phyloP scores from a whole-genome alignment of 116 monocot genomes.

The Zostera marina region DNA sequence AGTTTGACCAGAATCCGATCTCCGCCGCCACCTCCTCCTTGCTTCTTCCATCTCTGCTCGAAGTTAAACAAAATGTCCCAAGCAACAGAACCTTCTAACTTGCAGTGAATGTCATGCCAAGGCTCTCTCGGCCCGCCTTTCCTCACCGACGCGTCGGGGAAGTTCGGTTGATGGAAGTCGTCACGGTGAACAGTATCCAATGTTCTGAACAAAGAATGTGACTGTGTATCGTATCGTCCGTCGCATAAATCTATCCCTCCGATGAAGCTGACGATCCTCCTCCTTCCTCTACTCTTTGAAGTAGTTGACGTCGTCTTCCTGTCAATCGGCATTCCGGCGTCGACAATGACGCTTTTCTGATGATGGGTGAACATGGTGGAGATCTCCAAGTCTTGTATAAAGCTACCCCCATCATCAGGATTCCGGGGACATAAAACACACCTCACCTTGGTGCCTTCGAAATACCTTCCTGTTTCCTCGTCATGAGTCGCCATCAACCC shows the following conservation, averaged over 20 bases:
- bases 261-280: slow-evolving; percentile 23
- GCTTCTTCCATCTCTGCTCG: slow-evolving; percentile 32
- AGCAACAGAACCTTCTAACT: slow-evolving; percentile 19
- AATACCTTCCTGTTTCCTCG: slow-evolving; percentile 39
- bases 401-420: slow-evolving; percentile 37
- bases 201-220: slow-evolving; percentile 23
- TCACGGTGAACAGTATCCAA: slow-evolving; percentile 13
- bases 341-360: slow-evolving; percentile 45
- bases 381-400: slow-evolving; percentile 37
- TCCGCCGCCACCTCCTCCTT: slow-evolving; percentile 11
- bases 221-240: slow-evolving; percentile 22
- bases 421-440: slow-evolving; percentile 60
- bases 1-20: slow-evolving; percentile 4
- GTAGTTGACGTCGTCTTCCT: neutral
- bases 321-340: slow-evolving; percentile 20
- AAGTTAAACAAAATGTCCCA: slow-evolving; percentile 33
- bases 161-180: slow-evolving; percentile 34
- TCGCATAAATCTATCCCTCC: slow-evolving; percentile 30
- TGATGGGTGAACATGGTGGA: slow-evolving; percentile 72
- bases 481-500: slow-evolving; percentile 63
- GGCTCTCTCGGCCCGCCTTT: slow-evolving; percentile 31
- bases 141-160: slow-evolving; percentile 6
- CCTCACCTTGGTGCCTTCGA: slow-evolving; percentile 29
- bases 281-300: too few species aligned
- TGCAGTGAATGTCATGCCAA: slow-evolving; percentile 28